Evolutionary conservation across 176 grass and related monocot species (phyloP), one percentile per base, ranked within the genome.

Genomic region (Carex littledalei): DNA sequence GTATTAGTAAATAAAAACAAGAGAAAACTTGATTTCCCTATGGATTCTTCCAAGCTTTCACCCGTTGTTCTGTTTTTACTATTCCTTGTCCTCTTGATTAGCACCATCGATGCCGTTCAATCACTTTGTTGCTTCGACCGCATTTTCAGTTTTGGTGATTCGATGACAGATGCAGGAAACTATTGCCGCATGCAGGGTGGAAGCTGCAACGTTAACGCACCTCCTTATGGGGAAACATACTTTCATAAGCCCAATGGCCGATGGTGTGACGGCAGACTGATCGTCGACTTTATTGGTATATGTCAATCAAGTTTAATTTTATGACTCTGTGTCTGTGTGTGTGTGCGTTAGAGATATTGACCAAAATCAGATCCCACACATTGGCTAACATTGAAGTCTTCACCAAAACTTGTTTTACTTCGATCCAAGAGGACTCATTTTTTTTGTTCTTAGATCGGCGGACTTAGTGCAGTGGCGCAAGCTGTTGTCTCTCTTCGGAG

Each of bases 91-190:
- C 18, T 34, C 53, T 18, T 13, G 6, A 55, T 80, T 18, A 57
- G 41, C 56, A 29, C 4, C 2, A 3, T 34, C 3, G 76, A 24
- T 1, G 12, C 76, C 0, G 76, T 24, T 8, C 13, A 13, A 56
- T 34, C 76, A 32, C 76, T 80, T 10, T 54, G 81, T 37, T 84
- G 81, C 81, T 84, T 68, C 17, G 41, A 50, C 0, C 81, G 81
- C 8, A 69, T 84, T 31, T 84, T 84, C 14, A 84, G 62, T 49
- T 84, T 84, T 11, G 81, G 81, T 22, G 81, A 84, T 65, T 84
- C 81, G 0, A 68, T 52, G 14, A 68, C 59, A 1, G 81, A 84
- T 35, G 15, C 21, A 2, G 81, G 81, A 4, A 84, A 64, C 13
- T 1, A 1, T 3, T 84, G 56, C 59, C 34, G 2, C 9, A 1